A percentile compares a stretch with the other conserved stretches of the same genome.
phyloP scores from a whole-genome alignment of 192 early-diverging fungal species.

The Obelidium mucronatum region DNA sequence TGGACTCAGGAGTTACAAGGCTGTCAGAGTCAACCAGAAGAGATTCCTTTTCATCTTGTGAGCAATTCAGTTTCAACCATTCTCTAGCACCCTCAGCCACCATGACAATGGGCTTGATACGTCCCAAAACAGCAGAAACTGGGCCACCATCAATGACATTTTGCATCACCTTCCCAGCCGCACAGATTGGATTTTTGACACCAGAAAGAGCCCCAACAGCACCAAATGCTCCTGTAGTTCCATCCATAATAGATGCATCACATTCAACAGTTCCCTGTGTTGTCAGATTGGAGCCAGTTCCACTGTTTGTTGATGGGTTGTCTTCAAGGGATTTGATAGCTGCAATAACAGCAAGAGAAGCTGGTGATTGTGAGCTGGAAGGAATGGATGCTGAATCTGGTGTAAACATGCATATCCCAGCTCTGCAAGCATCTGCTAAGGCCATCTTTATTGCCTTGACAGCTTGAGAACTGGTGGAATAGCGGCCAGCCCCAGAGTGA shows the following conservation, averaged over 20 bases:
- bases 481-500: conserved; percentile 53
- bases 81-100: conserved; percentile 69
- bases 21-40: neutral
- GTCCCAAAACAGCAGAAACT: conserved; percentile 45
- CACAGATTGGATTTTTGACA: conserved; percentile 71
- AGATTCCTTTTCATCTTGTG: neutral
- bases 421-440: neutral
- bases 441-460: neutral
- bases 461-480: conserved; percentile 14
- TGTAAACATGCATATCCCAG: neutral
- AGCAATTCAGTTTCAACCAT: no score
- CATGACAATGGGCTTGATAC: conserved; percentile 62
- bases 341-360: no score
- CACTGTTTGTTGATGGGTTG: conserved; percentile 63
- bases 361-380: no score
- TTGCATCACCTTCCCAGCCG: conserved; percentile 11
- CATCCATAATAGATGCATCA: conserved; percentile 85
- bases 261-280: conserved; percentile 79
- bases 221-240: conserved; percentile 67
- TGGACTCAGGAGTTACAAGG: neutral
- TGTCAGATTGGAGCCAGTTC: conserved; percentile 83
- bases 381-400: no score
- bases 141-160: conserved; percentile 48
- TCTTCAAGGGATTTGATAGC: conserved; percentile 49
- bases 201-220: conserved; percentile 76